A percentile compares a stretch with the other conserved stretches of the same genome.
Evolutionary conservation across 2,329 filamentous ascomycete species (phyloP).

Genomic region (Aspergillus melleus): DNA sequence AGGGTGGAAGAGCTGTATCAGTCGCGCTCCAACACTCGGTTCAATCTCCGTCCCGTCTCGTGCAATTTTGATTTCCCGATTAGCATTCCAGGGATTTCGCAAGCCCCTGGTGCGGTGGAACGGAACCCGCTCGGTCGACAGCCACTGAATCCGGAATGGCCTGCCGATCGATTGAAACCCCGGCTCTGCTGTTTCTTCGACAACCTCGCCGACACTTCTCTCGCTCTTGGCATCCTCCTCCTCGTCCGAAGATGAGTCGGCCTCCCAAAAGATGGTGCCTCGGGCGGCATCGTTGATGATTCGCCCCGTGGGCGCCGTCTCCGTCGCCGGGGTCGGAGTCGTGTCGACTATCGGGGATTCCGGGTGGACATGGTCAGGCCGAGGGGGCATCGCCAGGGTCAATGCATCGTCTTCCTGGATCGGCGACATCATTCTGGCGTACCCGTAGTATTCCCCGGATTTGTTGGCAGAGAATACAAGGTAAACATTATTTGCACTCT

Average conservation of each 20-base stretch:
- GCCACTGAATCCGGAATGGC: conserved; percentile 87
- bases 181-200: conserved; percentile 42
- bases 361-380: conserved; percentile 56
- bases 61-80: conserved; percentile 93
- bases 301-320: conserved; percentile 74
- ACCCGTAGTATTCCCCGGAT: conserved; percentile 95
- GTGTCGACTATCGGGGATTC: conserved; percentile 72
- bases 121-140: conserved; percentile 77
- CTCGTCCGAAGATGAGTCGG: conserved; percentile 60
- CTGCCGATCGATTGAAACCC: conserved; percentile 76
- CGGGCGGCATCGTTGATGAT: conserved; percentile 91
- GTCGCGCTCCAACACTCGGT: conserved; percentile 71
- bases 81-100: conserved; percentile 92
- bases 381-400: conserved; percentile 68
- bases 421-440: conserved; percentile 82
- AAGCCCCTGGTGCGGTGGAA: conserved; percentile 87
- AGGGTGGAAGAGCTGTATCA: conserved; percentile 75
- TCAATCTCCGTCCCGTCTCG: conserved; percentile 93
- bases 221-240: conserved; percentile 37
- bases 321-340: conserved; percentile 75
- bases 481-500: conserved; percentile 82
- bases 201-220: conserved; percentile 51
- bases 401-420: conserved; percentile 76
- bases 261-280: conserved; percentile 98
- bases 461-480: conserved; percentile 96